Conservation (phyloP, 2,329 filamentous ascomycete genomes). For the Trichoderma sp. region DNA sequence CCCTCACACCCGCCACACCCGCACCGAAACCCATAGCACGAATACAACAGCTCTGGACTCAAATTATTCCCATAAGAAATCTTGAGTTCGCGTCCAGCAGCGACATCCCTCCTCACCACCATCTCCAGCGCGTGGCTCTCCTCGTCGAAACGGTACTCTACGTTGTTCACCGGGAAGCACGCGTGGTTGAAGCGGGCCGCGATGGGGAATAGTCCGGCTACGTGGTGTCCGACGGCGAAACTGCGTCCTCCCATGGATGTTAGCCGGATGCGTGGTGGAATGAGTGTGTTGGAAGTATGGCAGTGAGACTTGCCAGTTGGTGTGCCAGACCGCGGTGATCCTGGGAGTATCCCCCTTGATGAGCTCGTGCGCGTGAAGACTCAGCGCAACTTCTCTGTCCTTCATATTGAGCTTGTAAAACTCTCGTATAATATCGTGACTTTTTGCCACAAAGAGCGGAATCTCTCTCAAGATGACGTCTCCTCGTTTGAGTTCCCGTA, state of each 20-base stretch:
- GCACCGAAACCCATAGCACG: conserved; percentile 57
- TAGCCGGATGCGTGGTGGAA: background rate
- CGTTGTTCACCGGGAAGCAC: conserved; percentile 48
- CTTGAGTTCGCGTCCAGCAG: conserved; percentile 52
- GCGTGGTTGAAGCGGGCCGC: conserved; percentile 63
- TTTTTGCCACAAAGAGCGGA: conserved; percentile 45
- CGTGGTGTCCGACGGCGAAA: conserved; percentile 34
- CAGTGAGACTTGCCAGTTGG: conserved; percentile 49
- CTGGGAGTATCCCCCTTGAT: conserved; percentile 36
- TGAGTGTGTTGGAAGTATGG: too few relatives aligned
- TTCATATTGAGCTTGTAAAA: conserved; percentile 42
- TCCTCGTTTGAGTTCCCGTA: conserved; percentile 41
- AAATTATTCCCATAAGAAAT: conserved; percentile 51
- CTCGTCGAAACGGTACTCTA: conserved; percentile 49
- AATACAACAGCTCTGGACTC: conserved; percentile 44
- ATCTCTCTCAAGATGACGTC: conserved; percentile 50
- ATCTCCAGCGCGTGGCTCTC: conserved; percentile 45
- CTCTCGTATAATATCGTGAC: conserved; percentile 38
- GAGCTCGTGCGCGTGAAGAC: conserved; percentile 44
- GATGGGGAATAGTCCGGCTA: conserved; percentile 51
- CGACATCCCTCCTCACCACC: conserved; percentile 42
- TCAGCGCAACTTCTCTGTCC: conserved; percentile 41
- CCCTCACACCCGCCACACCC: conserved; percentile 51
- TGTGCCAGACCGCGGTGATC: conserved; percentile 47
- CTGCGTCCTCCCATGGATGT: conserved; percentile 27